Evolutionary conservation across 352 stramenopile species (phyloP).

Genomic region (Phytophthora pinifolia): DNA sequence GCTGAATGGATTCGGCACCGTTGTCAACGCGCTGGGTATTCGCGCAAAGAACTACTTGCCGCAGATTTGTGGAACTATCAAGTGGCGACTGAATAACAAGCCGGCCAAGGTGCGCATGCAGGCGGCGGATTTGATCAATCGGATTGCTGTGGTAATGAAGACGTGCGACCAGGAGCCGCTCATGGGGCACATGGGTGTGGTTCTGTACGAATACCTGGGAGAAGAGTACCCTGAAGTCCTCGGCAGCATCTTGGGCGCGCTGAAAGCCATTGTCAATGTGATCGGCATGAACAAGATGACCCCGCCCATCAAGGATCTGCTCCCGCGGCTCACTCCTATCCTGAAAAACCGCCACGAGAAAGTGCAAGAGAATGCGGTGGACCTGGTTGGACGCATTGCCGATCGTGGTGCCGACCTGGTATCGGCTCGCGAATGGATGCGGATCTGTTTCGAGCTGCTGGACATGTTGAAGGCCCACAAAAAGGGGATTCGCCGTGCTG

Average conservation of each 20-base stretch:
- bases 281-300: slow-evolving; percentile 99
- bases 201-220: slow-evolving; percentile 99
- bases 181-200: slow-evolving; percentile 98
- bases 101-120: slow-evolving; percentile 98
- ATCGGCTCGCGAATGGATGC: slow-evolving; percentile 99
- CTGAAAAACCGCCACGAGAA: slow-evolving; percentile 99
- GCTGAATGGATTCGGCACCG: slow-evolving; percentile 98
- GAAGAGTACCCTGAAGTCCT: slow-evolving; percentile 99
- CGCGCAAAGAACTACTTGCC: slow-evolving; percentile 98
- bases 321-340: slow-evolving; percentile 98
- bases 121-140: slow-evolving; percentile 97
- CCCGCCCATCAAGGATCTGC: slow-evolving; percentile 97
- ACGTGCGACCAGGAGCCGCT: slow-evolving; percentile 98
- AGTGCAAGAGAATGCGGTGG: slow-evolving; percentile 99
- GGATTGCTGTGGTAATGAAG: slow-evolving; percentile 99
- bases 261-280: slow-evolving; percentile 99
- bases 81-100: slow-evolving; percentile 99
- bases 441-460: slow-evolving; percentile 99
- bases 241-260: slow-evolving; percentile 96
- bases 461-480: slow-evolving; percentile 99
- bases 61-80: slow-evolving; percentile 99
- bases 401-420: slow-evolving; percentile 98
- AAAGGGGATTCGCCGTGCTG: slow-evolving; percentile 97
- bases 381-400: slow-evolving; percentile 98
- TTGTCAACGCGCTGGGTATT: slow-evolving; percentile 97